Evolutionary conservation across 139 green algal species (phyloP).

Genomic region (Deuterostichococcus epilithicus): DNA sequence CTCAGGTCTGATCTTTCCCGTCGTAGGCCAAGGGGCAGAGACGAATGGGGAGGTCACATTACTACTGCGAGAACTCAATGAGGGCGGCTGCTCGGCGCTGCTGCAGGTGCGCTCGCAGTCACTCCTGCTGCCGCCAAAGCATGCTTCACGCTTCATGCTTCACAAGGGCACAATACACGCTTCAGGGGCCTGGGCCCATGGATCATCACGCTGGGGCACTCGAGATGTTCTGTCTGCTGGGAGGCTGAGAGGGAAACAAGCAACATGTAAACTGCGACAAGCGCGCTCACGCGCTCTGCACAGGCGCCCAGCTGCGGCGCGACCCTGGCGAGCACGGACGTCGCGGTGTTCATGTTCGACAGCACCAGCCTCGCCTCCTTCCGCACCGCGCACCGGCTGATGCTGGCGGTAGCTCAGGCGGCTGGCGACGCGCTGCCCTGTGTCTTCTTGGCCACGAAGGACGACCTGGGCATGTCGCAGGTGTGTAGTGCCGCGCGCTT

Average conservation of each 20-base stretch:
- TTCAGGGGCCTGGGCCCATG: too few species aligned
- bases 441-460: conserved; percentile 54
- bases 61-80: conserved; percentile 10
- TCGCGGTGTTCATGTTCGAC: conserved; percentile 68
- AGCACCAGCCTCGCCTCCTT: conserved; percentile 31
- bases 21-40: neutral
- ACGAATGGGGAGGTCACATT: neutral
- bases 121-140: too few species aligned
- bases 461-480: conserved; percentile 48
- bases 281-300: too few species aligned
- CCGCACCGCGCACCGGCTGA: conserved; percentile 15
- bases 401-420: conserved; percentile 28
- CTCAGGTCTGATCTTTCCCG: too few species aligned
- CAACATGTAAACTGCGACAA: too few species aligned
- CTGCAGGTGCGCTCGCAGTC: neutral
- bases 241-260: too few species aligned
- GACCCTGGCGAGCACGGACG: conserved; percentile 38
- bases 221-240: too few species aligned
- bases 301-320: neutral
- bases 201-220: too few species aligned
- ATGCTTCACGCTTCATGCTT: too few species aligned
- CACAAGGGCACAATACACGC: too few species aligned
- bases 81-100: neutral
- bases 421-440: conserved; percentile 58
- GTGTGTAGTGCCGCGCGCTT: conserved; percentile 3